Conservation (phyloP, 441 rosid genomes). For the Adansonia rubrostipa region DNA sequence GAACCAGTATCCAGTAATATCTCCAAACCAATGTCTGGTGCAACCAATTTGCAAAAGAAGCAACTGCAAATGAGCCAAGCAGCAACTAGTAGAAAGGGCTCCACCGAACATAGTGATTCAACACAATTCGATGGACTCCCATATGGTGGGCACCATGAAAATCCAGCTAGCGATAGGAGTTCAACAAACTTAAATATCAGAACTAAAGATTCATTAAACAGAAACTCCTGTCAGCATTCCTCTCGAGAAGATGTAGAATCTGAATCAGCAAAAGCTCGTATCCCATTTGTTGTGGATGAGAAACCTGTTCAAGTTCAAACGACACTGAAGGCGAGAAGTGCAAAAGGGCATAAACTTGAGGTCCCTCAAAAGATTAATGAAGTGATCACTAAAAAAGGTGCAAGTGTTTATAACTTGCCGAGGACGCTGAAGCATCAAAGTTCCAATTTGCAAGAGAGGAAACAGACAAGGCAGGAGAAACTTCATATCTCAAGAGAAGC, state of each 20-base stretch:
- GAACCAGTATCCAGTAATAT: conserved; percentile 31
- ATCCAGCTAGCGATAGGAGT: conserved; percentile 31
- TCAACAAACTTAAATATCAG: conserved; percentile 24
- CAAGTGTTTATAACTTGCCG: conserved; percentile 36
- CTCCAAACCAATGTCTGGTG: conserved; percentile 35
- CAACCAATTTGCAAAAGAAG: conserved; percentile 40
- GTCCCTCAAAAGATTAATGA: conserved; percentile 46
- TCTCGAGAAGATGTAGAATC: conserved; percentile 31
- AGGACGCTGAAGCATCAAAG: conserved; percentile 41
- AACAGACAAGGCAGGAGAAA: conserved; percentile 40
- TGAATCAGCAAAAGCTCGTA: conserved; percentile 29
- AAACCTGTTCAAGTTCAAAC: conserved; percentile 39
- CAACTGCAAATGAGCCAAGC: conserved; percentile 37
- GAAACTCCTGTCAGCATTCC: conserved; percentile 29
- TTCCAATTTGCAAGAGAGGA: conserved; percentile 44
- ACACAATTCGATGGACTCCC: conserved; percentile 33
- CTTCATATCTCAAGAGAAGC: conserved; percentile 34
- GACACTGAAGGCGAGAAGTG: conserved; percentile 36
- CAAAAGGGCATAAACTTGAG: conserved; percentile 39
- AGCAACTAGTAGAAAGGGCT: conserved; percentile 39
- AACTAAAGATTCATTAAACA: conserved; percentile 33
- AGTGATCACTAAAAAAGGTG: conserved; percentile 41
- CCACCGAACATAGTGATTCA: conserved; percentile 34
- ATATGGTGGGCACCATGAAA: conserved; percentile 31
- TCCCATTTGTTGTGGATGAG: conserved; percentile 33